These are phyloP conservation scores for Hygrophoropsis aurantiaca DNA, from an alignment of 768 basidiomycete genomes.

Conservation along the genomic window DNA sequence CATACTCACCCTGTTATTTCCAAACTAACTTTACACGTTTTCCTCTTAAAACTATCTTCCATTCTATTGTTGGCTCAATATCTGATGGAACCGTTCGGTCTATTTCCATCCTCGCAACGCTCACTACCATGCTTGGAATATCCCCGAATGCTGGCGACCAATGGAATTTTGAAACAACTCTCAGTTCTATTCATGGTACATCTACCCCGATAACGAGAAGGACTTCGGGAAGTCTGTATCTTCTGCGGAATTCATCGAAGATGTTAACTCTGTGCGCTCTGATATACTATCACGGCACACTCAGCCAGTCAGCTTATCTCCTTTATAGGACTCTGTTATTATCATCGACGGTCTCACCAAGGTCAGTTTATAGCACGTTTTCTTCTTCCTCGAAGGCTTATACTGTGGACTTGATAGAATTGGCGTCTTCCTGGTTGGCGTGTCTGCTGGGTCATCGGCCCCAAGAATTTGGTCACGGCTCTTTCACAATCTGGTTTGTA, in stretches of 20 bases:
- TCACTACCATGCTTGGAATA: neutral
- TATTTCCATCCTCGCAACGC: neutral
- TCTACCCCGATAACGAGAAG: conserved; percentile 76
- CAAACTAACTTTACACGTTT: neutral
- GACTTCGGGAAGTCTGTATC: conserved; percentile 80
- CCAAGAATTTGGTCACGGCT: conserved; percentile 84
- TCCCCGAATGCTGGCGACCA: too few species aligned
- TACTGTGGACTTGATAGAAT: conserved; percentile 54
- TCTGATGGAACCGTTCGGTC: neutral
- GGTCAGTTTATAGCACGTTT: conserved; percentile 35
- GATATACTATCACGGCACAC: neutral
- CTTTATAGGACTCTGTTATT: conserved; percentile 64
- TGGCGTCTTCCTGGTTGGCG: conserved; percentile 96
- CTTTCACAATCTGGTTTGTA: conserved; percentile 80
- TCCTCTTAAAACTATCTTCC: neutral
- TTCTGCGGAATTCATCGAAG: conserved; percentile 80
- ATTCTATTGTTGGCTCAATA: neutral
- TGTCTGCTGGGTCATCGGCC: conserved; percentile 91
- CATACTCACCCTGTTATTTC: neutral
- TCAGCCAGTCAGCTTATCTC: conserved; percentile 1
- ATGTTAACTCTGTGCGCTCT: conserved; percentile 68
- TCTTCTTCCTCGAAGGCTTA: conserved; percentile 9
- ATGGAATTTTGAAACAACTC: conserved; percentile 6
- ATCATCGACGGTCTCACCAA: conserved; percentile 94
- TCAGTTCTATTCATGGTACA: conserved; percentile 95